These are phyloP conservation scores for Musa acuminata DNA, from an alignment of 176 grass and related monocot species.

Conservation along the genomic window DNA sequence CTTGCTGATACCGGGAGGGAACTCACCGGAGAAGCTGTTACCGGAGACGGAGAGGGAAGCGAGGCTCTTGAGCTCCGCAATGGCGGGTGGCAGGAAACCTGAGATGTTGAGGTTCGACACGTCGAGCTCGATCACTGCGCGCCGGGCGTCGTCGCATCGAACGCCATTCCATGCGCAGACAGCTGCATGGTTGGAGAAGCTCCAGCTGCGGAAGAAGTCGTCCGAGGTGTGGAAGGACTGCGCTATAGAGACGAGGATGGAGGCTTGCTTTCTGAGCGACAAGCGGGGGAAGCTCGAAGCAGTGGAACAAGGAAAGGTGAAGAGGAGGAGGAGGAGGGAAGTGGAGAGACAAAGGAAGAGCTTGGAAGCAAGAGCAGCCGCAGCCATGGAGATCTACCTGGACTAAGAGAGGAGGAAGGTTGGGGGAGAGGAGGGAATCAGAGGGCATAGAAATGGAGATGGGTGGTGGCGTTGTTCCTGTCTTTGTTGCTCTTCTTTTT, in stretches of 20 bases:
- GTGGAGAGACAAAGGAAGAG: constrained; percentile 20
- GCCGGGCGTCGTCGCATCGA: constrained; percentile 32
- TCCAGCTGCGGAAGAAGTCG: constrained; percentile 15
- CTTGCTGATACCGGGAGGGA: constrained; percentile 20
- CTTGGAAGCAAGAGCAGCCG: not conserved
- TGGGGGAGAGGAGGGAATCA: not conserved
- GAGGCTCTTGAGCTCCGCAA: constrained; percentile 23
- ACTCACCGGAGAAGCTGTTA: constrained; percentile 48
- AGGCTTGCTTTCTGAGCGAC: constrained; percentile 15
- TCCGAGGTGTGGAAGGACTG: constrained; percentile 45
- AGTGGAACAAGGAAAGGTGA: not conserved
- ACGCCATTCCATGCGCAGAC: constrained; percentile 54
- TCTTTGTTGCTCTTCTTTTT: not conserved
- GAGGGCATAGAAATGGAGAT: not conserved
- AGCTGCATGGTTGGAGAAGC: not conserved
- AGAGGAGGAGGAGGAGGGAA: constrained; percentile 24
- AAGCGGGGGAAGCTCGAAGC: not conserved
- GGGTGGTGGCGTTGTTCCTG: not conserved
- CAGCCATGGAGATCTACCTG: not conserved
- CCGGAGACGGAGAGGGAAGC: constrained; percentile 50
- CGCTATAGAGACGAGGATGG: constrained; percentile 23
- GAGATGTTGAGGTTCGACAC: constrained; percentile 6
- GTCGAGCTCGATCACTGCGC: not conserved
- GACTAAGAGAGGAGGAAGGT: not conserved
- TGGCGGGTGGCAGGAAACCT: not conserved